Evolutionary conservation across 164 flowering plant genomes (phyloP).

Genomic region (Stephania cephalantha): DNA sequence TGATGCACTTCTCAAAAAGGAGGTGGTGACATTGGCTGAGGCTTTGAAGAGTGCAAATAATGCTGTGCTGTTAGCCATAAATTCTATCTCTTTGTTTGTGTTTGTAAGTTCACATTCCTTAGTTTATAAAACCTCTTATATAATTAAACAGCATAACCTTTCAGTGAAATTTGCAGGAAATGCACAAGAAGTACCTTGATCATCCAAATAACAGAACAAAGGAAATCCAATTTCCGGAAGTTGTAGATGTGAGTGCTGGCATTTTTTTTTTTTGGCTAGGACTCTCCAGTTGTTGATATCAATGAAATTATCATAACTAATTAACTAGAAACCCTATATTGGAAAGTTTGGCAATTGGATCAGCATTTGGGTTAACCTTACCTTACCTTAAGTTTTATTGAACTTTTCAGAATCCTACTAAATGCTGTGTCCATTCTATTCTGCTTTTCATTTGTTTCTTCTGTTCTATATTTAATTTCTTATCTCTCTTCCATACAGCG

Average conservation of each 20-base stretch:
- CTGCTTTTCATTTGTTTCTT: not conserved
- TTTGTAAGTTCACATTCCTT: slow-evolving; percentile 47
- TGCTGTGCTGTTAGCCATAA: slow-evolving; percentile 70
- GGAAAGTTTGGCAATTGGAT: not conserved
- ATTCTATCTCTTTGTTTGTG: slow-evolving; percentile 52
- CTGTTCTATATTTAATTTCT: not conserved
- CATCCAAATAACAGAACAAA: slow-evolving; percentile 27
- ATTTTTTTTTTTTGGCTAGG: not conserved
- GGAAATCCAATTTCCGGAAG: slow-evolving; percentile 45
- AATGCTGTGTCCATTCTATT: not conserved
- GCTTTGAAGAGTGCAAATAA: slow-evolving; percentile 74
- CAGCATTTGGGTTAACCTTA: not conserved
- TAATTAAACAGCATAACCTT: not conserved
- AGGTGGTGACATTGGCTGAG: slow-evolving; percentile 81
- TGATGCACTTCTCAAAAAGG: slow-evolving; percentile 62
- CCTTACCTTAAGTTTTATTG: not conserved
- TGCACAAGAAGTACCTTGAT: slow-evolving; percentile 39
- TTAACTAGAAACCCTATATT: too few relatives aligned
- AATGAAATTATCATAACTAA: too few relatives aligned
- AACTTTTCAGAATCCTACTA: not conserved
- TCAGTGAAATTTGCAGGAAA: slow-evolving; percentile 43
- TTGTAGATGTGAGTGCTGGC: slow-evolving; percentile 43
- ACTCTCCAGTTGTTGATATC: not conserved
- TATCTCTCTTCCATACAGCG: not conserved
- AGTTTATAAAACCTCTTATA: not conserved